Percentiles rank a stretch among this genome's conserved stretches.
These are phyloP conservation scores for Lophiostoma macrostomum DNA, from an alignment of 495 filamentous ascomycete genomes.

Conservation along the genomic window DNA sequence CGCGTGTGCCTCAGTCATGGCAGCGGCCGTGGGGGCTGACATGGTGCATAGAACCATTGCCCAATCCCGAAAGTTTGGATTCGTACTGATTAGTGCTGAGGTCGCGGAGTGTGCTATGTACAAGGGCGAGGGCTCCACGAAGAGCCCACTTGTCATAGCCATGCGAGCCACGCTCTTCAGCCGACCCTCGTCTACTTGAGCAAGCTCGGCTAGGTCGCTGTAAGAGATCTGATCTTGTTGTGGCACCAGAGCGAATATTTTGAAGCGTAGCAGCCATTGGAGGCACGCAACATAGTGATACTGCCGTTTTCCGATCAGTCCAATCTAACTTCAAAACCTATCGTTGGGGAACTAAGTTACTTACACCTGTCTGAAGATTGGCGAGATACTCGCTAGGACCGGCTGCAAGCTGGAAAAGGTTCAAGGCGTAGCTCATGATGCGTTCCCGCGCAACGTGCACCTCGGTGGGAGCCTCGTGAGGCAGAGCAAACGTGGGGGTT, in stretches of 20 bases:
- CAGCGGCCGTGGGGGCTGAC: neutral
- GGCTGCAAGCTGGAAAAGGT: conserved; percentile 28
- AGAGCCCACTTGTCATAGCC: conserved; percentile 10
- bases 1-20: neutral
- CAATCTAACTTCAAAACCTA: too few relatives aligned
- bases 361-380: conserved; percentile 28
- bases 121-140: neutral
- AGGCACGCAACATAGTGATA: conserved; percentile 17
- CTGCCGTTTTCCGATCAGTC: too few relatives aligned
- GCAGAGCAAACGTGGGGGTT: too few relatives aligned
- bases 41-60: neutral
- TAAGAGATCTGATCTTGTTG: conserved; percentile 5
- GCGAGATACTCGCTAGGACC: conserved; percentile 35
- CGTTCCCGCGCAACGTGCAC: too few relatives aligned
- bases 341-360: neutral
- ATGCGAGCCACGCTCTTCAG: conserved; percentile 2
- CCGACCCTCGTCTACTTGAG: neutral
- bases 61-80: neutral
- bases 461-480: too few relatives aligned
- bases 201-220: neutral
- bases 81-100: conserved; percentile 2
- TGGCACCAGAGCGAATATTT: conserved; percentile 7
- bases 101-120: conserved; percentile 6
- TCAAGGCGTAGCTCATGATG: too few relatives aligned
- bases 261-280: conserved; percentile 9